These are phyloP conservation scores for Lyophyllum atratum DNA, from an alignment of 768 basidiomycete species.

Conservation along the genomic window DNA sequence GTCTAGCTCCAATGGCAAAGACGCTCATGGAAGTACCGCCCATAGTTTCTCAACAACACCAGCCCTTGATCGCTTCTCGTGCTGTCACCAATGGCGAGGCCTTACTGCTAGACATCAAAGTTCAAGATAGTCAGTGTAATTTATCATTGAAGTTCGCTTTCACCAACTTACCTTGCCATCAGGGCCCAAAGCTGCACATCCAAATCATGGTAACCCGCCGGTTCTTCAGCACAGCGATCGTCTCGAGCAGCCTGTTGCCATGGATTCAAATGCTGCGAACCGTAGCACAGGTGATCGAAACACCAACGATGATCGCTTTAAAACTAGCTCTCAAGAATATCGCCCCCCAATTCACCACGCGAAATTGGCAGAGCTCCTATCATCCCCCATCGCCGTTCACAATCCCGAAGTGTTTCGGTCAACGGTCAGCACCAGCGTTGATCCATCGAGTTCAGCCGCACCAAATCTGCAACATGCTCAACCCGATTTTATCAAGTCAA, in stretches of 20 bases:
- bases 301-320: not conserved
- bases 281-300: not conserved
- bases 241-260: not conserved
- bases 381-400: slow-evolving; percentile 16
- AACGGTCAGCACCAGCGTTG: not conserved
- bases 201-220: not conserved
- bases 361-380: slow-evolving; percentile 36
- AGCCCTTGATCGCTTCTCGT: not conserved
- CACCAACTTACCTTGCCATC: not conserved
- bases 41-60: not conserved
- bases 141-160: not conserved
- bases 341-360: slow-evolving; percentile 32
- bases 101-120: not conserved
- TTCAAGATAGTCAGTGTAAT: not conserved
- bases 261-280: not conserved
- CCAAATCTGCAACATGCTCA: not conserved
- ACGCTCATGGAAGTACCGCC: not conserved
- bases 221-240: not conserved
- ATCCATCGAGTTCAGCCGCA: not conserved
- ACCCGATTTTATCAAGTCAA: not conserved
- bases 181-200: not conserved
- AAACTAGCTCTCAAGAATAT: not conserved
- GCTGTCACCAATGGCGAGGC: not conserved
- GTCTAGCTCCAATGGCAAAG: not conserved
- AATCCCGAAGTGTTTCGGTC: not conserved